Evolutionary conservation across 768 basidiomycete genomes (phyloP).

Genomic region (Artomyces pyxidatus): DNA sequence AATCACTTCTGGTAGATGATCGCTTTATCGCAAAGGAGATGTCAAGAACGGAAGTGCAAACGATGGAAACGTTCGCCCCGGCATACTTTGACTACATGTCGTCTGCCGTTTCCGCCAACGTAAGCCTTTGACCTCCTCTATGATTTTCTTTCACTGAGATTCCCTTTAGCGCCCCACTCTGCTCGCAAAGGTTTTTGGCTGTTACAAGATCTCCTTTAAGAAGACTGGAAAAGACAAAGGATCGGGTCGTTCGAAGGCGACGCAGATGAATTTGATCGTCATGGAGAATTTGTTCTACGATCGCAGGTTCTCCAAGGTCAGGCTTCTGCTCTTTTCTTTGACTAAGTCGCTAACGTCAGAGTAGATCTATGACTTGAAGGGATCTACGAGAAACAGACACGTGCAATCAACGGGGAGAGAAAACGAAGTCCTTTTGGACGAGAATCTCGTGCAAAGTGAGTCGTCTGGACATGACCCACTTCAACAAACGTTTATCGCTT

Average conservation of each 20-base stretch:
- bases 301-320: conserved; percentile 81
- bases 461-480: neutral
- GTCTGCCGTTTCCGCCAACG: conserved; percentile 80
- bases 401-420: conserved; percentile 84
- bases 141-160: conserved; percentile 2
- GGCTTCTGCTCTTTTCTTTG: neutral
- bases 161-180: conserved; percentile 83
- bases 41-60: conserved; percentile 83
- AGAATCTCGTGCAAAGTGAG: conserved; percentile 87
- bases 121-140: conserved; percentile 29
- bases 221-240: conserved; percentile 68
- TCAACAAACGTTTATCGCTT: conserved; percentile 8
- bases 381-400: conserved; percentile 89
- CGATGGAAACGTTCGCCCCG: conserved; percentile 94
- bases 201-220: conserved; percentile 88
- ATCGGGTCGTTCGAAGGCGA: conserved; percentile 62
- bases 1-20: conserved; percentile 55
- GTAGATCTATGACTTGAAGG: conserved; percentile 97
- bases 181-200: conserved; percentile 94
- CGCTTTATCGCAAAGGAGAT: conserved; percentile 98
- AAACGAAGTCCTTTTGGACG: conserved; percentile 93
- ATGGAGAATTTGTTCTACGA: conserved; percentile 99
- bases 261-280: conserved; percentile 91
- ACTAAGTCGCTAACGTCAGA: neutral
- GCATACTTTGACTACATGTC: conserved; percentile 98